These are phyloP conservation scores for Bacterosira constricta DNA, from an alignment of 108 stramenopile genomes.

Conservation along the genomic window DNA sequence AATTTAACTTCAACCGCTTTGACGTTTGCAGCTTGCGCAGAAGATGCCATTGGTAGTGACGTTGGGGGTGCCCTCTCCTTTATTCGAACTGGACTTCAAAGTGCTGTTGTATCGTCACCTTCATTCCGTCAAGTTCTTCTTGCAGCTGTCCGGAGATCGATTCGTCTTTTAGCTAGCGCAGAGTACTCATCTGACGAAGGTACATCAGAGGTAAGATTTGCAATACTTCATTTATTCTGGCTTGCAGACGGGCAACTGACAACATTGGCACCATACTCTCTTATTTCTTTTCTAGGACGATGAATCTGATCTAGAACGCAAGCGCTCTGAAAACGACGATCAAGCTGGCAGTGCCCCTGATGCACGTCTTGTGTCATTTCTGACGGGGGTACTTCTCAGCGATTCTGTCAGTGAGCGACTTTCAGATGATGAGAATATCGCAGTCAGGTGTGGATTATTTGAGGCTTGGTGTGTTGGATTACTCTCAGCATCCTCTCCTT, in stretches of 20 bases:
- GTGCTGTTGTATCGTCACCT: conserved; percentile 55
- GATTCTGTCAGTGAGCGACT: conserved; percentile 40
- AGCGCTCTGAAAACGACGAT: conserved; percentile 10
- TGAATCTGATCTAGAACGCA: conserved; percentile 3
- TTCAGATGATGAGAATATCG: conserved; percentile 42
- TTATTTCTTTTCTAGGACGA: conserved; percentile 14
- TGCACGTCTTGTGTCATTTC: conserved; percentile 69
- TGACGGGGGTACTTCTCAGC: conserved; percentile 75
- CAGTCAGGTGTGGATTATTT: conserved; percentile 55
- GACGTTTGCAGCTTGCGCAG: conserved; percentile 61
- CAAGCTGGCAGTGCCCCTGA: conserved; percentile 52
- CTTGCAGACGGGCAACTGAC: no score
- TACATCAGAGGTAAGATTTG: conserved; percentile 24
- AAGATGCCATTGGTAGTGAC: conserved; percentile 66
- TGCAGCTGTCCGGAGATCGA: conserved; percentile 60
- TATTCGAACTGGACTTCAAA: conserved; percentile 63
- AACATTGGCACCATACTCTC: no score
- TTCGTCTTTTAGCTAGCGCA: conserved; percentile 67
- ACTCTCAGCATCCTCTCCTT: conserved; percentile 79
- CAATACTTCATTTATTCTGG: not conserved
- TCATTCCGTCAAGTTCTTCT: conserved; percentile 60
- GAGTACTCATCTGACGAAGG: conserved; percentile 68
- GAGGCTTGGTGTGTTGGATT: conserved; percentile 86
- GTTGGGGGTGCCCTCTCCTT: conserved; percentile 66
- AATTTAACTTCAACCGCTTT: conserved; percentile 20